Evolutionary conservation across 1,139 yeast species (phyloP).

Genomic region (Diutina pseudorugosa): DNA sequence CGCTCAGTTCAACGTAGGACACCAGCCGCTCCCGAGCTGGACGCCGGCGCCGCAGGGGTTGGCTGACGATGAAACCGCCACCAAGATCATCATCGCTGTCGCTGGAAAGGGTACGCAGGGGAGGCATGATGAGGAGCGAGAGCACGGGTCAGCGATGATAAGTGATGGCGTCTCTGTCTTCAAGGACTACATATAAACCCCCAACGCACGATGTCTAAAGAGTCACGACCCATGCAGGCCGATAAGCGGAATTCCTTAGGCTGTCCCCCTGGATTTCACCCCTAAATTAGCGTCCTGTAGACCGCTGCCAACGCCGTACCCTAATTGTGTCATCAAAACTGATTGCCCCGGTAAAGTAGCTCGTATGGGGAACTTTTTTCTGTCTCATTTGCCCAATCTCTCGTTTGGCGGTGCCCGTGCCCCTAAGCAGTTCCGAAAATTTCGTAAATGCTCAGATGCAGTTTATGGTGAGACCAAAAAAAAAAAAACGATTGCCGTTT

Average conservation of each 20-base stretch:
- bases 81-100: background rate
- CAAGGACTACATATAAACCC: background rate
- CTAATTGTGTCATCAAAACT: too few species aligned
- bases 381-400: too few species aligned
- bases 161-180: background rate
- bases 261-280: background rate
- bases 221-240: background rate
- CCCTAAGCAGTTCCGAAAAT: background rate
- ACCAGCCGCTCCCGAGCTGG: conserved; percentile 6
- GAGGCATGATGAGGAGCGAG: background rate
- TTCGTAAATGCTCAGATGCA: background rate
- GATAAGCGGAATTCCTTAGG: background rate
- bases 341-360: too few species aligned
- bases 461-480: background rate
- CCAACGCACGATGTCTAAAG: background rate
- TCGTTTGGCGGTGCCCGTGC: background rate
- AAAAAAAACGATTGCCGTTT: background rate
- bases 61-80: background rate
- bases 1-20: conserved; percentile 16
- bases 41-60: background rate
- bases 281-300: background rate
- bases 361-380: too few species aligned
- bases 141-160: background rate
- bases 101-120: background rate
- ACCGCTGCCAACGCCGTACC: background rate